Evolutionary conservation across 208 protist genomes (phyloP).

Genomic region (Angomonas ambiguus): DNA sequence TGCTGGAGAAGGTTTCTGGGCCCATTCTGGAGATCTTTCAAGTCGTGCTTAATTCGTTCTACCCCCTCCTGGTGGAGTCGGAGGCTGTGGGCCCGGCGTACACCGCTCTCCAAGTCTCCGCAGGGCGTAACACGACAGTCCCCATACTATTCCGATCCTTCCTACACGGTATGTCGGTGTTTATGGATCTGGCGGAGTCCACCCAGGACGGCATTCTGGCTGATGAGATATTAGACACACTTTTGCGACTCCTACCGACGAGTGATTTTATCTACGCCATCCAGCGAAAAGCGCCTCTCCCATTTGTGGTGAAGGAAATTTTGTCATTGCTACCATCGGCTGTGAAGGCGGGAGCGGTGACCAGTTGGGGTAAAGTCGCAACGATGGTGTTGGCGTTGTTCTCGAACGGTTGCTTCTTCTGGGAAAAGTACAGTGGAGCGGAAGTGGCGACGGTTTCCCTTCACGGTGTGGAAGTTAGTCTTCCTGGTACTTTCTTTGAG

Average conservation of each 20-base stretch:
- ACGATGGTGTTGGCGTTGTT: slow-evolving; percentile 33
- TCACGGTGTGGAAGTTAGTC: neutral
- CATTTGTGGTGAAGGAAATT: slow-evolving; percentile 35
- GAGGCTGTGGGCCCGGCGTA: neutral
- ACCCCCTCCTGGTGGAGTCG: neutral
- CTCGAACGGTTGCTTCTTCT: slow-evolving; percentile 32
- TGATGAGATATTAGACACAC: neutral
- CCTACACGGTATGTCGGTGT: neutral
- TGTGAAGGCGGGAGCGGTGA: slow-evolving; percentile 21
- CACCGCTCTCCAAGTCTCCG: neutral
- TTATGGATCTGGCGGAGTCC: neutral
- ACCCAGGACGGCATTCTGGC: neutral
- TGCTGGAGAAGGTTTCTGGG: neutral
- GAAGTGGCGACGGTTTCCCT: neutral
- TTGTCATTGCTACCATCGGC: slow-evolving; percentile 32
- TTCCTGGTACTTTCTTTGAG: neutral
- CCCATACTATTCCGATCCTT: neutral
- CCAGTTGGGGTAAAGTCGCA: slow-evolving; percentile 34
- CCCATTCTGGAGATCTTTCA: neutral
- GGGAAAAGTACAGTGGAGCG: neutral
- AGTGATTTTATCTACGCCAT: neutral
- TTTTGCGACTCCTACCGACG: neutral
- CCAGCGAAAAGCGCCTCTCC: slow-evolving; percentile 21
- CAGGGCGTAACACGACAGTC: neutral
- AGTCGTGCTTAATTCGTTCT: neutral